A percentile compares a stretch with the other conserved stretches of the same genome.
phyloP scores from a whole-genome alignment of 164 flowering plant genomes.

The Annona cherimola region DNA sequence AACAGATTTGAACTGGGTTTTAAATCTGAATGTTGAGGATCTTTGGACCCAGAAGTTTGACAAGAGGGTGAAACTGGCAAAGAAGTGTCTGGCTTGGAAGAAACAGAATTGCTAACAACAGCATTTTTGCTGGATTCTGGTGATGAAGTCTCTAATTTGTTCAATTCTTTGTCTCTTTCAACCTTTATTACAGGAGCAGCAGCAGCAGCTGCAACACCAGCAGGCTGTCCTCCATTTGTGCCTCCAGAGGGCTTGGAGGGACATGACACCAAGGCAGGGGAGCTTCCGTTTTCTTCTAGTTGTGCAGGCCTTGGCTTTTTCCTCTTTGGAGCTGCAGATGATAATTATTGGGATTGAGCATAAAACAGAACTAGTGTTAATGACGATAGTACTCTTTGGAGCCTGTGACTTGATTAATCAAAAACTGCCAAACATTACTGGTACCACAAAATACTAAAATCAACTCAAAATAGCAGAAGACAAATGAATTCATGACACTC shows the following conservation, averaged over 20 bases:
- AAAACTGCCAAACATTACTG: too few species aligned
- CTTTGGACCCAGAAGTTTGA: neutral
- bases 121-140: slow-evolving; percentile 4
- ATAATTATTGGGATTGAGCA: neutral
- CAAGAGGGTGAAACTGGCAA: slow-evolving; percentile 5
- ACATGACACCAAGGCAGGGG: slow-evolving; percentile 3
- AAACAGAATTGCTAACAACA: neutral
- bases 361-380: neutral
- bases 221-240: neutral
- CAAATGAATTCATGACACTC: too few species aligned
- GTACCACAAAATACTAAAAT: too few species aligned
- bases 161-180: slow-evolving; percentile 5
- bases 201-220: slow-evolving; percentile 1
- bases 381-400: too few species aligned
- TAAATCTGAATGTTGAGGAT: neutral
- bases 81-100: slow-evolving; percentile 3
- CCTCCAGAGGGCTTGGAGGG: slow-evolving; percentile 8
- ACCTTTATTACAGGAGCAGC: slow-evolving; percentile 4
- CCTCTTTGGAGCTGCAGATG: slow-evolving; percentile 17
- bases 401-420: too few species aligned
- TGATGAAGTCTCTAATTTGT: slow-evolving; percentile 1
- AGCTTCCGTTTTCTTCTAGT: slow-evolving; percentile 2
- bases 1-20: slow-evolving; percentile 1
- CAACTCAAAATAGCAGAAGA: too few species aligned
- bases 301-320: slow-evolving; percentile 11